Evolutionary conservation across 305 asterid species (phyloP).

Genomic region (Fraxinus baroniana): DNA sequence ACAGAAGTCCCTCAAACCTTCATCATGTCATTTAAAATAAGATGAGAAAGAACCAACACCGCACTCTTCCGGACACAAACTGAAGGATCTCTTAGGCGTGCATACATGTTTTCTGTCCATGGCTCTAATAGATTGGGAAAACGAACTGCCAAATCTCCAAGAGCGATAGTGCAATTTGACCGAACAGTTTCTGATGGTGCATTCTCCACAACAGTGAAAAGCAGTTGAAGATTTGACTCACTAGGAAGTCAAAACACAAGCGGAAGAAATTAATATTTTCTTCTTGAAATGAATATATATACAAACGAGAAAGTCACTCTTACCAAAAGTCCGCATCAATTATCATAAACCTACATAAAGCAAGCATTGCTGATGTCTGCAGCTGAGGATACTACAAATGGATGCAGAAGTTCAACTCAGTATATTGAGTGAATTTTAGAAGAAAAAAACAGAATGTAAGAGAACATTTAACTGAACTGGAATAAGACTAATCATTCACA

Average conservation of each 20-base stretch:
- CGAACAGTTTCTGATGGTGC: conserved; percentile 89
- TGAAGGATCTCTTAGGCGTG: conserved; percentile 83
- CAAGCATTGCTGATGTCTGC: conserved; percentile 94
- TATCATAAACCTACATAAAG: conserved; percentile 86
- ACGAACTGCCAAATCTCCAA: conserved; percentile 94
- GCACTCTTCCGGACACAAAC: conserved; percentile 81
- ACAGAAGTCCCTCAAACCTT: conserved; percentile 54
- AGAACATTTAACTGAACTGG: conserved; percentile 10
- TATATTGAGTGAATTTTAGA: conserved; percentile 15
- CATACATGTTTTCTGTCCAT: conserved; percentile 96
- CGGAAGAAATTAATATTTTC: conserved; percentile 24
- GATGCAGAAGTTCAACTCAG: conserved; percentile 35
- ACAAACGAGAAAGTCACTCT: conserved; percentile 15
- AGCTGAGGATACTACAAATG: conserved; percentile 69
- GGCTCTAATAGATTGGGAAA: conserved; percentile 95
- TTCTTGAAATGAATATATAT: conserved; percentile 1
- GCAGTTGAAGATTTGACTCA: conserved; percentile 87
- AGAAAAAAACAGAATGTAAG: conserved; percentile 3
- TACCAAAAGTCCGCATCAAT: conserved; percentile 92
- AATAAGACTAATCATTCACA: not conserved
- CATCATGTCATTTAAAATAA: conserved; percentile 95
- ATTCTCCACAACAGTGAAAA: conserved; percentile 95
- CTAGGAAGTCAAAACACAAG: conserved; percentile 39
- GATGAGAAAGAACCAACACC: conserved; percentile 97
- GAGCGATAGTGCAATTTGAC: conserved; percentile 93